phyloP scores from a whole-genome alignment of 495 filamentous ascomycete genomes.

The Talaromyces thailandensis region DNA sequence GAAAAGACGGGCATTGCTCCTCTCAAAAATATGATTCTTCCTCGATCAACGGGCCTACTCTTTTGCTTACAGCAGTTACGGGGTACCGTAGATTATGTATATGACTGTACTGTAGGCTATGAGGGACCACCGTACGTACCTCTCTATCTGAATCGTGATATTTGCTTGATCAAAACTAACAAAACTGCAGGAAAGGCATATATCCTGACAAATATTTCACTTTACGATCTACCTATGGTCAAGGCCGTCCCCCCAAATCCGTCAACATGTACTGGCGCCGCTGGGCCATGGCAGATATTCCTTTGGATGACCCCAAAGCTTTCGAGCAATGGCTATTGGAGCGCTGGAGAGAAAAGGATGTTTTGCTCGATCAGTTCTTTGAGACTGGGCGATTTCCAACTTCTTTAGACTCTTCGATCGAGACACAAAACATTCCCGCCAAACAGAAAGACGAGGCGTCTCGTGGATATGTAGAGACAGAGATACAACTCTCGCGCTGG shows the following conservation, averaged over 20 bases:
- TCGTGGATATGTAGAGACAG: conserved; percentile 49
- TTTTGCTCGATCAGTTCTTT: conserved; percentile 47
- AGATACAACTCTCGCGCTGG: conserved; percentile 42
- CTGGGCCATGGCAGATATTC: conserved; percentile 47
- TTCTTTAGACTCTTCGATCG: conserved; percentile 37
- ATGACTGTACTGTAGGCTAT: conserved; percentile 62
- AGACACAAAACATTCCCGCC: conserved; percentile 21
- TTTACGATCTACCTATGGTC: conserved; percentile 50
- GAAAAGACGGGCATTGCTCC: conserved; percentile 44
- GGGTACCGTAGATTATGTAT: conserved; percentile 55
- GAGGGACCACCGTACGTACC: conserved; percentile 56
- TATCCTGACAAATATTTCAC: conserved; percentile 61
- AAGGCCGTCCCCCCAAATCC: conserved; percentile 59
- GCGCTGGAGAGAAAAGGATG: conserved; percentile 58
- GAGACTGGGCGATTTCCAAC: conserved; percentile 54
- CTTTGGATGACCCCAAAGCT: conserved; percentile 44
- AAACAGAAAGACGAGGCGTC: conserved; percentile 25
- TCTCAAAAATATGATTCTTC: conserved; percentile 48
- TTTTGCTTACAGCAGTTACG: conserved; percentile 55
- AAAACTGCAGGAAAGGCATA: conserved; percentile 37
- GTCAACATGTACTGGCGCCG: conserved; percentile 66
- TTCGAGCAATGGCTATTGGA: conserved; percentile 50
- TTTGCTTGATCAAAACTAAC: conserved; percentile 2
- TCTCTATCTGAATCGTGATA: not conserved
- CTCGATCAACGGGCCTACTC: conserved; percentile 53